Percentiles rank a stretch among this genome's conserved stretches.
Evolutionary conservation across 495 filamentous ascomycete species (phyloP).

Genomic region (Penicillium cinerascens): DNA sequence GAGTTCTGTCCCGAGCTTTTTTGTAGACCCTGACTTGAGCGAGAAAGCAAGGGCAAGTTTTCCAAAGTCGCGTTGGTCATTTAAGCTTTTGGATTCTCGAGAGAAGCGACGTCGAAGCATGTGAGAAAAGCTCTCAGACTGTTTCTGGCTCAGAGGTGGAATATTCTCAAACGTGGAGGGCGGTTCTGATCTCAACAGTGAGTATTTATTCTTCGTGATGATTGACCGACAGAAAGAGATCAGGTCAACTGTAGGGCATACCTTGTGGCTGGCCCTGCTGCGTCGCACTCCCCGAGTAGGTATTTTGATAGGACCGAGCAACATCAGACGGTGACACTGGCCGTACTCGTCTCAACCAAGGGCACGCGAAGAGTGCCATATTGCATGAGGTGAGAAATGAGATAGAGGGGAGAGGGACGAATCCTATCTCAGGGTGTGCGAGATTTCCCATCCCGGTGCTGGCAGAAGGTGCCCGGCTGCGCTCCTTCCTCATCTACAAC

Average conservation of each 20-base stretch:
- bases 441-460: not conserved
- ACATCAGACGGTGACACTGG: conserved; percentile 7
- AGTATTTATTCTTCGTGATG: not conserved
- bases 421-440: not conserved
- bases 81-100: conserved; percentile 22
- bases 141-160: not conserved
- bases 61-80: conserved; percentile 7
- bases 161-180: not conserved
- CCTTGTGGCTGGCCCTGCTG: conserved; percentile 2
- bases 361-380: conserved; percentile 16
- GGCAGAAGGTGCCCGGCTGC: not conserved
- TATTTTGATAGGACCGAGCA: not conserved
- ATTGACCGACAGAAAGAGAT: not conserved
- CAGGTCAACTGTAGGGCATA: not conserved
- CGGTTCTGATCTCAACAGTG: not conserved
- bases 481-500: not conserved
- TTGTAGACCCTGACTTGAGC: conserved; percentile 14
- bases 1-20: conserved; percentile 1
- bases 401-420: not conserved
- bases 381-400: not conserved
- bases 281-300: not conserved
- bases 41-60: conserved; percentile 21
- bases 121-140: conserved; percentile 24
- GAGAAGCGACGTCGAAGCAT: conserved; percentile 39
- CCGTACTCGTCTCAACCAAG: conserved; percentile 11